Base-by-base conservation (phyloP, 495 filamentous ascomycete genomes). In the Hamigera avellanea region DNA sequence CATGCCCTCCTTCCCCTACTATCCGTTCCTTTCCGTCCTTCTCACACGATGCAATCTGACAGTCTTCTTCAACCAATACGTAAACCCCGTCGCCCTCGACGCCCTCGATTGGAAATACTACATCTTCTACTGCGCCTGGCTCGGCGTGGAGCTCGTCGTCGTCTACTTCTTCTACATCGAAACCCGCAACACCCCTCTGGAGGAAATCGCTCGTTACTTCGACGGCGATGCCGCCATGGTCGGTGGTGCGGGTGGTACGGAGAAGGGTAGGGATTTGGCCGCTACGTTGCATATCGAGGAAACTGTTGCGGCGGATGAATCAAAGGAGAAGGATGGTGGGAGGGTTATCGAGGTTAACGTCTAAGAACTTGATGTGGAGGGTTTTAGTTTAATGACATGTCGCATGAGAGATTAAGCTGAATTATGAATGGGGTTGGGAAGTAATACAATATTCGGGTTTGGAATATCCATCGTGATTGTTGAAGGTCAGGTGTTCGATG, bases 81-180 rank as follows among this genome's bases (percentile, higher is more conserved):
- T 75, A 46, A 79, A 80, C 61, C 73, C 75, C 0, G 61, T 79
- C 15, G 75, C 69, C 8, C 66, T 81, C 33, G 50, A 72, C 16
- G 53, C 57, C 23, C 67, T 78, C 30, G 45, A 61, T 37, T 78
- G 75, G 75, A 72, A 70, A 48, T 68, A 77, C 38, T 78, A 76
- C 48, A 60, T 76, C 49, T 71, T 78, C 57, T 78, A 78, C 60
- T 76, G 74, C 33, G 54, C 62, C 56, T 79, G 73, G 69, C 66
- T 80, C 52, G 64, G 59, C 37, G 41, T 72, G 49, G 76, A 80
- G 54, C 48, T 78, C 33, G 23, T 48, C 32, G 72, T 78, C 27
- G 72, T 80, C 32, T 80, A 67, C 61, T 72, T 75, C 61, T 73
- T 75, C 61, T 81, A 76, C 45, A 61, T 78, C 35, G 77, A 82